Evolutionary conservation across 2,329 filamentous ascomycete genomes (phyloP).

Genomic region (Pseudogymnoascus sp.): DNA sequence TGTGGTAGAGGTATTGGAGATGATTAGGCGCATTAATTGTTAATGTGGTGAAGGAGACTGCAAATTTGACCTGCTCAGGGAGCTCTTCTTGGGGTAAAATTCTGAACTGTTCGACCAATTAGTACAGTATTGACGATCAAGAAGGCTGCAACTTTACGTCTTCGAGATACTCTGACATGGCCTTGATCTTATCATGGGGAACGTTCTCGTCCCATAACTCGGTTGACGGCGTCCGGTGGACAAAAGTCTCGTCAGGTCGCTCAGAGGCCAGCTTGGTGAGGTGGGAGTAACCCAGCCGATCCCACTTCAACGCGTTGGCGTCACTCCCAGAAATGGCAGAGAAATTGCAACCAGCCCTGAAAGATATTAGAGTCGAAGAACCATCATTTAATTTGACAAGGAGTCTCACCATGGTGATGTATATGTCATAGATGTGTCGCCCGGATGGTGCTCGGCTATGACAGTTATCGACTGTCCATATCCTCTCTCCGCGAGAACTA

Average conservation of each 20-base stretch:
- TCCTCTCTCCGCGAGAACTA: conserved; percentile 32
- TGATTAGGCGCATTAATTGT: conserved; percentile 35
- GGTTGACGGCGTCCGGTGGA: conserved; percentile 32
- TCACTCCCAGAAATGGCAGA: conserved; percentile 38
- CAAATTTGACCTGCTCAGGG: conserved; percentile 30
- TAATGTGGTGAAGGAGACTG: conserved; percentile 31
- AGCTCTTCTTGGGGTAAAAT: conserved; percentile 27
- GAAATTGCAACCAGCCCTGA: conserved; percentile 38
- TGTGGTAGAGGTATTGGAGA: conserved; percentile 27
- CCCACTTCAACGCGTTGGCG: conserved; percentile 36
- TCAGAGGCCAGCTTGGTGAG: conserved; percentile 31
- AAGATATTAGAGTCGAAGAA: neutral
- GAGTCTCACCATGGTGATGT: conserved; percentile 35
- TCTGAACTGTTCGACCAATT: conserved; percentile 25
- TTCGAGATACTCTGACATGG: conserved; percentile 35
- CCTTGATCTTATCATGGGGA: conserved; percentile 34
- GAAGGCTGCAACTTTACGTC: conserved; percentile 26
- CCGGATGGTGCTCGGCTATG: conserved; percentile 35
- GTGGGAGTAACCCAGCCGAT: conserved; percentile 33
- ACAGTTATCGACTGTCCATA: conserved; percentile 31
- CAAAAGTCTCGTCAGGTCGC: conserved; percentile 28
- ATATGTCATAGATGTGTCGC: conserved; percentile 33
- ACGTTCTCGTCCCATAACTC: conserved; percentile 37
- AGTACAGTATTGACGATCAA: neutral
- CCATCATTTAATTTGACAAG: neutral